phyloP scores from a whole-genome alignment of 2,329 filamentous ascomycete species.

The Paraphoma sp. region DNA sequence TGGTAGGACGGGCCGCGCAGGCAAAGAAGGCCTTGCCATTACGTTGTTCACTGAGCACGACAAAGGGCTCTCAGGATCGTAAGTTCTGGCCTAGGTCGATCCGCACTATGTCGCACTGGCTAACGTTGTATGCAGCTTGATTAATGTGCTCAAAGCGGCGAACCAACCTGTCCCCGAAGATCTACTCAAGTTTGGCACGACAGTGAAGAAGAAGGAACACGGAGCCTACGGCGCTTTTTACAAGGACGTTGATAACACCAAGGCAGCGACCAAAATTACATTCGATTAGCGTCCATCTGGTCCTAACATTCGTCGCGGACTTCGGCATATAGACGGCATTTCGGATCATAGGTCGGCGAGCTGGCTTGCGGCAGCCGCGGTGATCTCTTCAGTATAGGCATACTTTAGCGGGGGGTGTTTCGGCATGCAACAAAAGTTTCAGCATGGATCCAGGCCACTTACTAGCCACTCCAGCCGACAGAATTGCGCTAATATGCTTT shows the following conservation, averaged over 20 bases:
- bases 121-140: slow-evolving; percentile 64
- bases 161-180: slow-evolving; percentile 90
- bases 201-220: slow-evolving; percentile 98
- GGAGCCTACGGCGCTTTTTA: slow-evolving; percentile 94
- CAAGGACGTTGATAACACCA: slow-evolving; percentile 84
- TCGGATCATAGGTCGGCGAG: slow-evolving; percentile 24
- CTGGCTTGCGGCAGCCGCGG: slow-evolving; percentile 23
- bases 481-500: neutral
- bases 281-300: slow-evolving; percentile 65
- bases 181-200: slow-evolving; percentile 93
- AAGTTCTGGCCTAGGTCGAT: slow-evolving; percentile 54
- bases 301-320: neutral
- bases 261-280: slow-evolving; percentile 88
- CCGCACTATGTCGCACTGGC: neutral
- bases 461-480: neutral
- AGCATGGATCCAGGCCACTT: slow-evolving; percentile 6
- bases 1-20: slow-evolving; percentile 89
- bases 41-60: slow-evolving; percentile 96
- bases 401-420: slow-evolving; percentile 32
- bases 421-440: slow-evolving; percentile 24
- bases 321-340: slow-evolving; percentile 4
- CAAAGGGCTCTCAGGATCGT: slow-evolving; percentile 88
- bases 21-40: slow-evolving; percentile 85
- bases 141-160: slow-evolving; percentile 94
- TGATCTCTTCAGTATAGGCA: slow-evolving; percentile 15